phyloP scores from a whole-genome alignment of 495 filamentous ascomycete genomes.

The Neurospora sp. region DNA sequence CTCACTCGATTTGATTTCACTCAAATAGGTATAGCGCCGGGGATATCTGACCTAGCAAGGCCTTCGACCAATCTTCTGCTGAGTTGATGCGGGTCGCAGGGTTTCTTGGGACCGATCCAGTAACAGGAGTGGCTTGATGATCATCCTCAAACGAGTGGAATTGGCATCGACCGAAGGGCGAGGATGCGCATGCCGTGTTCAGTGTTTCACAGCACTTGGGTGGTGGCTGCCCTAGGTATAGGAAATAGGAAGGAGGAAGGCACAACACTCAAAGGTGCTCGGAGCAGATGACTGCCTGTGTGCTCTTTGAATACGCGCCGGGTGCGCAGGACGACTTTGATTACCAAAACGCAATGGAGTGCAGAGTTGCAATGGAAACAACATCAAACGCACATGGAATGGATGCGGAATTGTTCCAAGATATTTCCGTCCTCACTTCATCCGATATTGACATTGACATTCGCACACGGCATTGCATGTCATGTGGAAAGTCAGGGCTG shows the following conservation, averaged over 20 bases:
- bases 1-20: too few relatives aligned
- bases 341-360: neutral
- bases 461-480: neutral
- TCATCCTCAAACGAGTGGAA: neutral
- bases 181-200: neutral
- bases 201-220: neutral
- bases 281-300: neutral
- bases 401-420: conserved; percentile 6
- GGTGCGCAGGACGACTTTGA: neutral
- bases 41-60: too few relatives aligned
- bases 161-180: neutral
- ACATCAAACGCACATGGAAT: conserved; percentile 10
- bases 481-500: neutral
- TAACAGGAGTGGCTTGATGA: too few relatives aligned
- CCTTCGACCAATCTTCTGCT: too few relatives aligned
- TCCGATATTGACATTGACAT: conserved; percentile 19
- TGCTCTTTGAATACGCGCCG: neutral
- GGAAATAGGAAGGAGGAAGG: neutral
- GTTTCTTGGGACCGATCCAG: too few relatives aligned
- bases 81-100: too few relatives aligned
- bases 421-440: conserved; percentile 7
- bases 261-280: neutral
- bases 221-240: neutral
- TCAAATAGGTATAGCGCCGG: too few relatives aligned
- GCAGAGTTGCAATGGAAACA: neutral